phyloP scores from a whole-genome alignment of 1,284 basidiomycete genomes.

The Gomphus sp. region DNA sequence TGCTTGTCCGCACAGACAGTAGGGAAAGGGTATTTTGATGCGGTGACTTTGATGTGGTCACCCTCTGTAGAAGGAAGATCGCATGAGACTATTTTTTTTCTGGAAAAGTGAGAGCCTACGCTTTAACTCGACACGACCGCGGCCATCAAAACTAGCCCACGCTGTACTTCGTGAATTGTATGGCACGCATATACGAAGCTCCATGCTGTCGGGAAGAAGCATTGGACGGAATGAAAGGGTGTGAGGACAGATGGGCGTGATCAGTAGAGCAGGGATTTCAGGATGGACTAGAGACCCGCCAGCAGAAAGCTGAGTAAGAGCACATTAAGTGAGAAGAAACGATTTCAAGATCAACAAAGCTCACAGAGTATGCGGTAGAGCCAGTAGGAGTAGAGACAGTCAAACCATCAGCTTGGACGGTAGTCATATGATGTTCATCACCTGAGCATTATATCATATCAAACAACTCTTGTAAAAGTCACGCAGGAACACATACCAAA shows the following conservation, averaged over 20 bases:
- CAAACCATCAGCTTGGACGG: conserved; percentile 96
- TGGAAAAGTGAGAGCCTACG: conserved; percentile 43
- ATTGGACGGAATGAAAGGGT: conserved; percentile 98
- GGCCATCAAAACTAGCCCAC: conserved; percentile 98
- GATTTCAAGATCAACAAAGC: conserved; percentile 19
- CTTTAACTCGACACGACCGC: conserved; percentile 91
- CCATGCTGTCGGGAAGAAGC: conserved; percentile 98
- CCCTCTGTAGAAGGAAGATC: conserved; percentile 56
- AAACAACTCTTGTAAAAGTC: neutral
- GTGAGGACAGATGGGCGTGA: conserved; percentile 98
- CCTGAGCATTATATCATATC: conserved; percentile 37
- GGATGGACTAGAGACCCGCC: conserved; percentile 98
- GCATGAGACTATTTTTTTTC: neutral
- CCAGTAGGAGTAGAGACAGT: conserved; percentile 96
- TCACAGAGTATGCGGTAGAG: conserved; percentile 93
- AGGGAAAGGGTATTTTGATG: conserved; percentile 97
- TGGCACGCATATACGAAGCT: conserved; percentile 94
- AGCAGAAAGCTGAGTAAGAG: conserved; percentile 69
- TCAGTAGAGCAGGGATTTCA: conserved; percentile 93
- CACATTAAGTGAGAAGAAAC: neutral
- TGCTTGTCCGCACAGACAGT: conserved; percentile 98
- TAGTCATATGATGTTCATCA: conserved; percentile 98
- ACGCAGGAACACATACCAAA: conserved; percentile 56
- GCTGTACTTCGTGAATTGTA: conserved; percentile 98
- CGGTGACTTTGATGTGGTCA: conserved; percentile 98